These are phyloP conservation scores for Brasenia schreberi DNA, from an alignment of 164 flowering plant species.

Conservation along the genomic window DNA sequence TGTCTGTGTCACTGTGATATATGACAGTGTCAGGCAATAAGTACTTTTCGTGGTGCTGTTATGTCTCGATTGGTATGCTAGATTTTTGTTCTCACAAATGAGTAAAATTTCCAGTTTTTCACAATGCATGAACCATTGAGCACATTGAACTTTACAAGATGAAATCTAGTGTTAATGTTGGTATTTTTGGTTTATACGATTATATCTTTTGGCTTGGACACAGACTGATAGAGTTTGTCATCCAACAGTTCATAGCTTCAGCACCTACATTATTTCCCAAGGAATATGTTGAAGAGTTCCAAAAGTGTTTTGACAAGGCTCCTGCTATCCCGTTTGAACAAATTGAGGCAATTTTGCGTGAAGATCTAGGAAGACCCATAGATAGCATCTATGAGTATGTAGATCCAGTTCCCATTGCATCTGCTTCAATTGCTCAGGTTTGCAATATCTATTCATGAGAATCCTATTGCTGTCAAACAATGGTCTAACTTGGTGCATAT, in stretches of 20 bases:
- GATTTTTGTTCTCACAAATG: too few species aligned
- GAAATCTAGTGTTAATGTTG: too few species aligned
- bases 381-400: slow-evolving; percentile 78
- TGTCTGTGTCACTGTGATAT: too few species aligned
- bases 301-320: slow-evolving; percentile 84
- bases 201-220: too few species aligned
- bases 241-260: slow-evolving; percentile 75
- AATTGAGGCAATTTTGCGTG: slow-evolving; percentile 50
- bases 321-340: slow-evolving; percentile 78
- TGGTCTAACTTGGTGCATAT: neutral
- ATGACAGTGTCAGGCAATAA: too few species aligned
- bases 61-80: too few species aligned
- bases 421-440: slow-evolving; percentile 99
- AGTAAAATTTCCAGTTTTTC: too few species aligned
- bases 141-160: too few species aligned
- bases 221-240: slow-evolving; percentile 1
- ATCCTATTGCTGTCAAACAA: neutral
- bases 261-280: slow-evolving; percentile 89
- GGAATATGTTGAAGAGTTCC: slow-evolving; percentile 86
- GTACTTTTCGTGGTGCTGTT: too few species aligned
- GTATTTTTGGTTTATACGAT: too few species aligned
- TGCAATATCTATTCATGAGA: neutral
- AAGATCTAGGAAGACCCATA: slow-evolving; percentile 73
- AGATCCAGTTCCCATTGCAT: slow-evolving; percentile 89
- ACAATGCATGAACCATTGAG: too few species aligned